A percentile compares a stretch with the other conserved stretches of the same genome.
These are phyloP conservation scores for Lepiota brunneoincarnata DNA, from an alignment of 768 basidiomycete genomes.

Conservation along the genomic window DNA sequence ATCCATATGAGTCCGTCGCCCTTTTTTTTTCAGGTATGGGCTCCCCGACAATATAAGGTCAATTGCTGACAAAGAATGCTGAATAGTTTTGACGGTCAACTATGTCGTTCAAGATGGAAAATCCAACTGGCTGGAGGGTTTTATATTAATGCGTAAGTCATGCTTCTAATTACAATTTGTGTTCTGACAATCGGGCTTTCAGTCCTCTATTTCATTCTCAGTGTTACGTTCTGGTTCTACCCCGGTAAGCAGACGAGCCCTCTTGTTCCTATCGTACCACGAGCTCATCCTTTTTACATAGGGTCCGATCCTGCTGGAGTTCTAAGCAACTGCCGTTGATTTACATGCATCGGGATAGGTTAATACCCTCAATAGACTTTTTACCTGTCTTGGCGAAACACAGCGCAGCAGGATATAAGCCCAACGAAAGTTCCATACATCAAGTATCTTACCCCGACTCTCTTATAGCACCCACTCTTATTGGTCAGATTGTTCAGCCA, in stretches of 20 bases:
- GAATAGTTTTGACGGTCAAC: conserved; percentile 75
- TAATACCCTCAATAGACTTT: no score
- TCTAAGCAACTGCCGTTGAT: conserved; percentile 7
- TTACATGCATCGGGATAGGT: no score
- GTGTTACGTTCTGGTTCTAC: conserved; percentile 65
- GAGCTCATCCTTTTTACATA: conserved; percentile 9
- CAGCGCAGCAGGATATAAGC: no score
- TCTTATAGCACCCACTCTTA: no score
- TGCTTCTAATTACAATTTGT: background rate
- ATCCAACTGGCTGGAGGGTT: conserved; percentile 83
- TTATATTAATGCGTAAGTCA: conserved; percentile 39
- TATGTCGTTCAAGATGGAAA: conserved; percentile 80
- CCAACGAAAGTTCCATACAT: no score
- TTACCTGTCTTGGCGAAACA: no score
- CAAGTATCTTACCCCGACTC: no score
- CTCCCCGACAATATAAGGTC: background rate
- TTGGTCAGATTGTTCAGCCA: no score
- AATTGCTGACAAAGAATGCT: background rate
- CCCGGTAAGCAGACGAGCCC: conserved; percentile 30
- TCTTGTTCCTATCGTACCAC: background rate
- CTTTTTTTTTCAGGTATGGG: conserved; percentile 42
- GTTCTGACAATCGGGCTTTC: background rate
- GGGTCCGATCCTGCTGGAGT: conserved; percentile 31
- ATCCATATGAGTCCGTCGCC: conserved; percentile 81
- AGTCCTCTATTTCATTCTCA: conserved; percentile 74